phyloP scores from a whole-genome alignment of 192 early-diverging fungal species.

The Coemansia furcata region DNA sequence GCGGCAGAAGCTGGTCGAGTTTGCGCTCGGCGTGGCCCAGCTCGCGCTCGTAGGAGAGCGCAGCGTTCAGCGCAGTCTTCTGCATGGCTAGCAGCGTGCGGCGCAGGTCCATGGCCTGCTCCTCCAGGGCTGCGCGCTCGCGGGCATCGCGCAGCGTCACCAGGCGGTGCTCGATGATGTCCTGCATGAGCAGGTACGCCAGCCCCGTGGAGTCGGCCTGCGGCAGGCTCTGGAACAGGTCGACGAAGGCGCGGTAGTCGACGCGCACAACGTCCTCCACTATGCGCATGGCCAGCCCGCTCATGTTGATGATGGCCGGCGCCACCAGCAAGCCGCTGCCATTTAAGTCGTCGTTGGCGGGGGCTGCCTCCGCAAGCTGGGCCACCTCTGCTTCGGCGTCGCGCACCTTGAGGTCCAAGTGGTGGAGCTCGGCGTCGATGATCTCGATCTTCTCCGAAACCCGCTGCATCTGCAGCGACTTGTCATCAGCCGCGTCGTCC shows the following conservation, averaged over 20 bases:
- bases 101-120: conserved; percentile 41
- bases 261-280: conserved; percentile 52
- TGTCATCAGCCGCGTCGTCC: conserved; percentile 9
- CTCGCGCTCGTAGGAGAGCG: conserved; percentile 48
- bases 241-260: conserved; percentile 43
- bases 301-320: conserved; percentile 40
- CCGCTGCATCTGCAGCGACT: conserved; percentile 12
- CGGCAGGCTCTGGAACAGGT: conserved; percentile 25
- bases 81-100: conserved; percentile 53
- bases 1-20: conserved; percentile 16
- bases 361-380: conserved; percentile 32
- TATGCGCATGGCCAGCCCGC: conserved; percentile 54
- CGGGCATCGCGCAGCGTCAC: conserved; percentile 32
- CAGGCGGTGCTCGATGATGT: conserved; percentile 44
- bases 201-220: conserved; percentile 33
- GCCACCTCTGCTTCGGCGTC: conserved; percentile 48
- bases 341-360: background rate
- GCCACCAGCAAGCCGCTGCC: conserved; percentile 20
- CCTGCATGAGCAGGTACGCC: conserved; percentile 41
- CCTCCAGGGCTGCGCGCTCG: conserved; percentile 25
- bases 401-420: conserved; percentile 50
- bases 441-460: conserved; percentile 42
- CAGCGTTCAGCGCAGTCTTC: conserved; percentile 45
- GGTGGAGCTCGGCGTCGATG: conserved; percentile 49
- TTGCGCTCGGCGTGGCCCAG: conserved; percentile 44